phyloP scores from a whole-genome alignment of 2,329 filamentous ascomycete genomes.

The Pseudodiploospora longispora region DNA sequence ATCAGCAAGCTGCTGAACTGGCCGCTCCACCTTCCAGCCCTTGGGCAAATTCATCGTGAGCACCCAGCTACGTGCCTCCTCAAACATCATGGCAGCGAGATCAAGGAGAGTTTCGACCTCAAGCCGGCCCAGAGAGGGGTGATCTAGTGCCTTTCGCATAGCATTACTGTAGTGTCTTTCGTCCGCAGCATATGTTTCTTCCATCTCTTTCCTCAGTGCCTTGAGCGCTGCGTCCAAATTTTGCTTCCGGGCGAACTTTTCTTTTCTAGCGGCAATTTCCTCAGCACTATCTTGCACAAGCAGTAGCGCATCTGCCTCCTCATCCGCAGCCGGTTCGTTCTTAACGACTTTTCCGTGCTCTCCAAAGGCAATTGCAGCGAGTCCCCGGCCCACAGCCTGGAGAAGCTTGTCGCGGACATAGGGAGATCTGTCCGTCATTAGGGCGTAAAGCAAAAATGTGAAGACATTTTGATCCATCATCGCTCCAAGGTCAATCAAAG shows the following conservation, averaged over 20 bases:
- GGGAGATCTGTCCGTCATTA: constrained; percentile 56
- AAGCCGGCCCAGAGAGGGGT: constrained; percentile 28
- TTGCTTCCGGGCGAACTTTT: constrained; percentile 57
- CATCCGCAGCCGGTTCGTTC: constrained; percentile 28
- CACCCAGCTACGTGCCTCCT: constrained; percentile 34
- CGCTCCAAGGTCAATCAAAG: constrained; percentile 54
- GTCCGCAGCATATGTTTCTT: constrained; percentile 30
- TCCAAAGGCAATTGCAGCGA: constrained; percentile 57
- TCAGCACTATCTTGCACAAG: constrained; percentile 34
- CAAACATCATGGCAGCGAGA: constrained; percentile 39
- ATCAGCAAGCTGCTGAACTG: constrained; percentile 26
- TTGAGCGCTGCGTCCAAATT: constrained; percentile 50
- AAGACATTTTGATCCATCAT: constrained; percentile 48
- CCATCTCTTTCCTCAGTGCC: constrained; percentile 36
- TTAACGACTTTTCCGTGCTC: constrained; percentile 43
- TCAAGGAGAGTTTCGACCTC: constrained; percentile 36
- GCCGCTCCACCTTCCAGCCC: constrained; percentile 31
- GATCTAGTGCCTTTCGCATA: constrained; percentile 35
- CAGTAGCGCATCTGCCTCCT: constrained; percentile 30
- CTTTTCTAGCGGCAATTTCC: constrained; percentile 50
- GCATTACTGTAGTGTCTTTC: constrained; percentile 32
- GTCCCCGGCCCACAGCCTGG: constrained; percentile 48
- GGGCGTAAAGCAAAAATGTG: constrained; percentile 46
- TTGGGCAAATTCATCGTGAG: constrained; percentile 34
- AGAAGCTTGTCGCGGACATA: constrained; percentile 54